Conservation (phyloP, 2,329 filamentous ascomycete genomes). For the Cytospora schulzeri region DNA sequence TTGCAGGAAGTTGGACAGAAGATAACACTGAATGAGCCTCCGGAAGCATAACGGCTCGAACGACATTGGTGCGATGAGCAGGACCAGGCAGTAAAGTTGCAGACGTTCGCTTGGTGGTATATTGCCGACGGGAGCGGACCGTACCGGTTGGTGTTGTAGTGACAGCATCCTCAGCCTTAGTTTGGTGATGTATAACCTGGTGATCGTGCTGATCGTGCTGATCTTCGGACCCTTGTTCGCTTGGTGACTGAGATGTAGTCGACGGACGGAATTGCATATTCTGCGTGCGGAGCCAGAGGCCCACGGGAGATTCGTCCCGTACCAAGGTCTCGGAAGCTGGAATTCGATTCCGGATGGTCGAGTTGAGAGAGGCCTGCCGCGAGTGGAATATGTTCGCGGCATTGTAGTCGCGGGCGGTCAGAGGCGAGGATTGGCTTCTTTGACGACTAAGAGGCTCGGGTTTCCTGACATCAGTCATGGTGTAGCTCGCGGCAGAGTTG, state of each 20-base stretch:
- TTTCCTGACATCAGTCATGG: background rate
- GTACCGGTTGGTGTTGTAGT: background rate
- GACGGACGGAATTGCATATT: constrained; percentile 17
- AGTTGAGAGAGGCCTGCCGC: constrained; percentile 14
- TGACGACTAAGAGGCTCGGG: background rate
- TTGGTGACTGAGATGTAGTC: constrained; percentile 12
- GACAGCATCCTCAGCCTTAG: background rate
- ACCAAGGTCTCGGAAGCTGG: constrained; percentile 21
- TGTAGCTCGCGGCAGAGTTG: constrained; percentile 12
- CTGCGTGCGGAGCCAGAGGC: constrained; percentile 25
- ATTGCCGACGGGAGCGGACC: background rate
- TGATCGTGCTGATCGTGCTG: no score
- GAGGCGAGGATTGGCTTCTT: constrained; percentile 19
- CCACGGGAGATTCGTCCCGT: constrained; percentile 24
- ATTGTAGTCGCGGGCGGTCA: background rate
- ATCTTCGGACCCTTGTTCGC: constrained; percentile 8
- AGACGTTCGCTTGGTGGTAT: background rate
- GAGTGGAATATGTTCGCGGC: background rate
- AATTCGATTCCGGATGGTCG: constrained; percentile 9
- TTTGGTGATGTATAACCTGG: background rate
- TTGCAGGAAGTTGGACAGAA: background rate
- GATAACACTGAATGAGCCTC: background rate
- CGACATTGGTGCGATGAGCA: background rate
- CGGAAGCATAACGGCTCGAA: background rate
- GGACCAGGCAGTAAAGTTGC: background rate